Percentiles rank a stretch among this genome's conserved stretches.
Conservation (phyloP, 2,329 filamentous ascomycete species). For the Paraconiothyrium brasiliense region DNA sequence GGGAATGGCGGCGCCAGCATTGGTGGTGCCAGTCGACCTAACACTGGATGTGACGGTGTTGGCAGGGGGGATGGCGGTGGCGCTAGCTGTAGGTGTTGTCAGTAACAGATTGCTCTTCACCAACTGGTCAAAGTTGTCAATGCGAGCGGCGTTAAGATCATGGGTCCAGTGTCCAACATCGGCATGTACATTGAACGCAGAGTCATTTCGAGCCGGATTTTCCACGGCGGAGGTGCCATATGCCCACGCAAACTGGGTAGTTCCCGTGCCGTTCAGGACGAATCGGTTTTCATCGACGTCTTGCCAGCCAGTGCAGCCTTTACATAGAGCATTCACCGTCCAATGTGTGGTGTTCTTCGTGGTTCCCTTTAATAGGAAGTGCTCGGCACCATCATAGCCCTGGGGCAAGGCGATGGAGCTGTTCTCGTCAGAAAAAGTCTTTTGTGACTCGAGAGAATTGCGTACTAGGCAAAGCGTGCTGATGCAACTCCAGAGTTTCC, state of each 20-base stretch:
- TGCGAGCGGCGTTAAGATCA: slow-evolving; percentile 43
- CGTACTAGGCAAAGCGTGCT: slow-evolving; percentile 45
- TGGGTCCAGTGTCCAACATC: slow-evolving; percentile 45
- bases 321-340: slow-evolving; percentile 42
- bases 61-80: slow-evolving; percentile 20
- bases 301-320: slow-evolving; percentile 44
- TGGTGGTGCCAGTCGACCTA: slow-evolving; percentile 26
- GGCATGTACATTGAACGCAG: slow-evolving; percentile 44
- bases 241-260: slow-evolving; percentile 44
- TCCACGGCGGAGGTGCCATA: slow-evolving; percentile 39
- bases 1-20: slow-evolving; percentile 36
- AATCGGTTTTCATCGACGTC: slow-evolving; percentile 38
- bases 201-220: slow-evolving; percentile 40
- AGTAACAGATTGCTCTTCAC: slow-evolving; percentile 41
- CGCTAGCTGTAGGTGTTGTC: slow-evolving; percentile 34
- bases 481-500: slow-evolving; percentile 38
- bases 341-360: slow-evolving; percentile 44
- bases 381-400: slow-evolving; percentile 40
- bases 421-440: slow-evolving; percentile 25
- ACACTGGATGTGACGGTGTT: slow-evolving; percentile 36
- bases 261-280: slow-evolving; percentile 37
- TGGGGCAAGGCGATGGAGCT: slow-evolving; percentile 39
- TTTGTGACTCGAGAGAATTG: not conserved
- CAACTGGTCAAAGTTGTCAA: slow-evolving; percentile 40
- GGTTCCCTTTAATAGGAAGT: slow-evolving; percentile 41